Evolutionary conservation across 768 basidiomycete species (phyloP).

Genomic region (Mycena vulgaris): DNA sequence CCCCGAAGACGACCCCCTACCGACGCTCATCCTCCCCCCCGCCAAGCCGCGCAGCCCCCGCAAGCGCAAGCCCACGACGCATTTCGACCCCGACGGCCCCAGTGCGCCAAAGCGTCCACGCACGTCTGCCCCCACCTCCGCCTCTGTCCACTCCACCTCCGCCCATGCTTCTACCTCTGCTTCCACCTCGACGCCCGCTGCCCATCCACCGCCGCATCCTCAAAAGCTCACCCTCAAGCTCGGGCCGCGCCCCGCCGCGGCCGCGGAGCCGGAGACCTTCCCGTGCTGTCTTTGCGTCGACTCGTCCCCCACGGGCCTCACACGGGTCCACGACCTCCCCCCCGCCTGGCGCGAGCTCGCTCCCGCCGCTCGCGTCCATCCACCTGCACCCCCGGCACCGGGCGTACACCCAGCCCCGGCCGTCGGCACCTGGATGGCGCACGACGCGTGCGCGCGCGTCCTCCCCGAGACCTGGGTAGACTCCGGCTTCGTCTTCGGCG

Average conservation of each 20-base stretch:
- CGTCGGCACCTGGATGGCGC: slow-evolving; percentile 80
- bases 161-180: slow-evolving; percentile 15
- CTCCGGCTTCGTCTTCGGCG: slow-evolving; percentile 85
- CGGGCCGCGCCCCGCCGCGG: slow-evolving; percentile 70
- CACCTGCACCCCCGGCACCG: slow-evolving; percentile 17
- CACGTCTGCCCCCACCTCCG: slow-evolving; percentile 9
- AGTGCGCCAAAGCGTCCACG: slow-evolving; percentile 34
- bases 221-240: slow-evolving; percentile 77
- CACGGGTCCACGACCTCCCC: slow-evolving; percentile 81
- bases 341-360: slow-evolving; percentile 65
- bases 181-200: background rate
- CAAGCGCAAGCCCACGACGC: slow-evolving; percentile 35
- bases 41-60: slow-evolving; percentile 32
- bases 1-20: background rate
- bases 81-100: slow-evolving; percentile 21
- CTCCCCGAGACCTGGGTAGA: slow-evolving; percentile 96
- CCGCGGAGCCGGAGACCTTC: slow-evolving; percentile 59
- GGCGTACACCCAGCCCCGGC: too few species aligned
- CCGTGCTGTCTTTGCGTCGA: slow-evolving; percentile 83
- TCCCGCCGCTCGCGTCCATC: slow-evolving; percentile 50
- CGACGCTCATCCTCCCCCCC: background rate
- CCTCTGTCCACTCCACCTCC: background rate
- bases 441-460: slow-evolving; percentile 83
- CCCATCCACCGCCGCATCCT: slow-evolving; percentile 1
- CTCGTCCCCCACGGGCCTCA: slow-evolving; percentile 64